Evolutionary conservation across 441 rosid genomes (phyloP).

Genomic region (Jatropha multifida): DNA sequence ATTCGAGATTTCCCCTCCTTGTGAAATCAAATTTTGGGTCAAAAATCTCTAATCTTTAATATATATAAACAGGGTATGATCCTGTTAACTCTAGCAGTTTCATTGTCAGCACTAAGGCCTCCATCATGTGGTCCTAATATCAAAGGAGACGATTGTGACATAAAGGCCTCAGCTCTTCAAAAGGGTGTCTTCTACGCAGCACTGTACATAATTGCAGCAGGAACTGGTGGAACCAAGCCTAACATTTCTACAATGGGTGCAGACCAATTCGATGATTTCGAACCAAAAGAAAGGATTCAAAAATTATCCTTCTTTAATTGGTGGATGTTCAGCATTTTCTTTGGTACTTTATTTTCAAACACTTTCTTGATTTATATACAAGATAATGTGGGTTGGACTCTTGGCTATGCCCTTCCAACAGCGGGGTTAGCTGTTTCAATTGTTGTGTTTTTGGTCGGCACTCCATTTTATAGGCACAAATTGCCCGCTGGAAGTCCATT

Average conservation of each 20-base stretch:
- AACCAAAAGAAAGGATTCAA: conserved; percentile 60
- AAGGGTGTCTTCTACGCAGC: conserved; percentile 61
- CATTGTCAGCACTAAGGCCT: conserved; percentile 61
- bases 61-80: background rate
- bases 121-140: conserved; percentile 41
- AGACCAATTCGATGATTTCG: conserved; percentile 82
- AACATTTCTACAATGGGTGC: conserved; percentile 93
- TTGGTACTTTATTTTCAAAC: conserved; percentile 82
- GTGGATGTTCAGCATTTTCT: conserved; percentile 91
- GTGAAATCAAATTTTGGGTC: too few relatives aligned
- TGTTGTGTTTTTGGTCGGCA: conserved; percentile 56
- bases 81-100: conserved; percentile 61
- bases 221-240: conserved; percentile 91
- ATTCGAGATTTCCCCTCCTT: too few relatives aligned
- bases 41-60: background rate
- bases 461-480: conserved; percentile 68
- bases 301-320: conserved; percentile 89
- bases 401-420: conserved; percentile 77
- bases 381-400: conserved; percentile 78
- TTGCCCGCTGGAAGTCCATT: conserved; percentile 73
- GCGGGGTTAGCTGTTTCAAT: conserved; percentile 60
- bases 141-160: conserved; percentile 42
- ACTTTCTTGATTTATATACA: conserved; percentile 75
- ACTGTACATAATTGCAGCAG: conserved; percentile 59
- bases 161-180: conserved; percentile 49